Base-by-base conservation (phyloP, 78 protist genomes). In the Salpingoeca rosetta region DNA sequence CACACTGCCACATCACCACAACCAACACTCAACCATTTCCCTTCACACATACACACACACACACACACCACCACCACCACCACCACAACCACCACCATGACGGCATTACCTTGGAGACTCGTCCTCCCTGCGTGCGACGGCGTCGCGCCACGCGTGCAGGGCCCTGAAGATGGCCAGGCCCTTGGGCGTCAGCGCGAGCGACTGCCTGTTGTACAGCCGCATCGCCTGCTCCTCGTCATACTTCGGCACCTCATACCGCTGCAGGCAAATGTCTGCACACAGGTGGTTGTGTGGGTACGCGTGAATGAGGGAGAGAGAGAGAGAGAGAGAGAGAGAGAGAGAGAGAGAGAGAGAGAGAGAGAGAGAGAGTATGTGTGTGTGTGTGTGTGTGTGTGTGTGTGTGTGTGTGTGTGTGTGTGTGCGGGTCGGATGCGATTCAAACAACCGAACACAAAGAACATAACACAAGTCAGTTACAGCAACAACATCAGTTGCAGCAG, bases 91-190 rank as follows among this genome's bases (percentile, higher is more conserved):
- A n/a, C n/a, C n/a, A n/a, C n/a, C n/a, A n/a, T n/a, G n/a, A n/a
- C n/a, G n/a, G n/a, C n/a, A n/a, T n/a, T 90, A 94, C 83, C 92
- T 72, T 1, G 87, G 41, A 51, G 91, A 75, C 77, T 95, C 97
- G 81, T 95, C 97, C 11, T 91, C 96, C 7, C 78, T 87, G 3
- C 97, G 45, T 0, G 96, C 95, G 0, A 86, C 39, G 28, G 27
- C 44, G 83, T 95, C 97, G 44, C 97, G 84, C 97, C 97, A 95
- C 44, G 85, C 86, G 76, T 79, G 91, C 81, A 95, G 74, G 11
- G 85, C 88, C 73, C 38, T 41, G 11, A 86, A 35, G 75, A 44
- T 43, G 24, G 1, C 78, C 72, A 35, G 26, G 39, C 26, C 36
- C 76, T 42, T 12, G 42, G 73, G 27, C 72, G 41, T 1, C 28